Evolutionary conservation across 148 eudicot genomes (phyloP), one percentile per base, ranked within the genome.

Genomic region (Agrostemma githago): DNA sequence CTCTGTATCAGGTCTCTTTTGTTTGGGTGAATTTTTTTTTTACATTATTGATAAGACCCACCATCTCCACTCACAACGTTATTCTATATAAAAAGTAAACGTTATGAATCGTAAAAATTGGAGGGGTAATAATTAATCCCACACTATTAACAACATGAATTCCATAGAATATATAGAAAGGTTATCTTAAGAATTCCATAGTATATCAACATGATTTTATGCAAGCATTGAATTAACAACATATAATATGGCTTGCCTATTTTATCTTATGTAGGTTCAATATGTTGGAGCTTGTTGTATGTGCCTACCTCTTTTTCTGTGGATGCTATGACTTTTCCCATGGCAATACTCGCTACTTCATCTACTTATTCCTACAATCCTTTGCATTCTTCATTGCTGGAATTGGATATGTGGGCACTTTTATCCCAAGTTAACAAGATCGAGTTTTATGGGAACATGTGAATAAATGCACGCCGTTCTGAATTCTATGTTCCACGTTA

Each of bases 321-420:
- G 97, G 91, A 60, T 92, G 90, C 79, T 92, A 90, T 51, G 97
- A 86, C 72, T 42, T 74, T 40, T 34, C 73, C 2, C 83, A 37
- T 54, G 93, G 93, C 5, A 88, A 79, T 65, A 89, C 84, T 75
- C 82, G 70, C 58, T 92, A 87, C 80, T 92, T 79, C 84, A 80
- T 92, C 6, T 92, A 83, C 86, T 83, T 92, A n/a, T 88, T 90
- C 71, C 72, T 90, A 11, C 97, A 92, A 67, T 79, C 88, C 21
- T 60, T 84, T 8, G 89, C 91, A 8, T 92, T 92, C 84, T 87
- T 88, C 75, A 69, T 90, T 51, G 87, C 88, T 5, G 97, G 89
- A 20, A 81, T 92, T 40, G 93, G 97, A 17, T 92, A 86, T 26
- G 61, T 92, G 12, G 97, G 97, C 71, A 86, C 86, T 0, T 79